Base-by-base conservation (phyloP, 441 rosid genomes). In the Macaranga tanarius region DNA sequence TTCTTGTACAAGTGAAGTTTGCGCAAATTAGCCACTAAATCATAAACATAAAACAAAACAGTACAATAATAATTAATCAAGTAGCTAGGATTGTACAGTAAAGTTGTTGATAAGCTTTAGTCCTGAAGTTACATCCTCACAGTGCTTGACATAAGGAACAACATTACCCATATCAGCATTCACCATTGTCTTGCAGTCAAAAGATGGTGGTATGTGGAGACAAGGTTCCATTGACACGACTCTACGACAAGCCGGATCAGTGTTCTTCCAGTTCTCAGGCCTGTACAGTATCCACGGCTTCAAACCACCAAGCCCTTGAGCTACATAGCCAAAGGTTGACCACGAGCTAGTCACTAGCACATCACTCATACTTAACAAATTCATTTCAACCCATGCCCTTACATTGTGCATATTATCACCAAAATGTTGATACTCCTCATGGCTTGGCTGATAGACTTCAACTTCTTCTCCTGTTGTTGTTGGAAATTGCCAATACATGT, bases 121-220 rank as follows among this genome's bases (percentile, higher is more conserved):
- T 61, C 97, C 97, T 86, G 83, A 86, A 75, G 85, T 82, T 80
- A 83, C 85, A 78, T 92, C 97, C 70, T 90, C 95, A 20, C 97
- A 90, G 54, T 88, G 95, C 78, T 79, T 86, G 71, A 88, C 88
- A 44, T 89, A 86, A 15, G 93, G 87, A 48, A 89, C 88, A 19
- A 81, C 48, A 8, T 42, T 61, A 12, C 88, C 91, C 0, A 84
- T 67, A 62, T 79, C 87, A 34, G 63, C 65, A 31, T 79, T 82
- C 59, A 62, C 62, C 72, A 78, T 87, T 11, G 87, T 71, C 67
- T 69, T 82, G 79, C 87, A 83, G 57, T 84, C 77, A 70, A 78
- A 84, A 73, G 65, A 76, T 5, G 90, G 89, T 50, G 91, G 85
- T 28, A 74, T 78, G 31, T 87, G 86, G 63, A 79, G 86, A 70